Evolutionary conservation across 2,329 filamentous ascomycete genomes (phyloP), one percentile per base, ranked within the genome.

Genomic region (Hymenoscyphus infarciens): DNA sequence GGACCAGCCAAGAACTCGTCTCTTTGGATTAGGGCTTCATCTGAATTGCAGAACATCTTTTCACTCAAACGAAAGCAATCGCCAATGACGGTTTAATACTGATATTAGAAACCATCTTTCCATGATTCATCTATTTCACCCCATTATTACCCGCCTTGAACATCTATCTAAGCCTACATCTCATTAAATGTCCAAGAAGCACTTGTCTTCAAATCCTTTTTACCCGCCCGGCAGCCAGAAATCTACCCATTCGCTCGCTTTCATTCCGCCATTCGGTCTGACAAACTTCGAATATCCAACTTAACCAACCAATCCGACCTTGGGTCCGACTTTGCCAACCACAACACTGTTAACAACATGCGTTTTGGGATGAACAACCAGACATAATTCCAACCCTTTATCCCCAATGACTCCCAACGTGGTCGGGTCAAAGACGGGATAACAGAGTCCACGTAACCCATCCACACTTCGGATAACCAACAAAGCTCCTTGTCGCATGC

Each of bases 291-390:
- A 42, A 42, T n/a, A 16, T 7, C 39, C 31, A 55, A 27, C 25
- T 27, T 27, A 27, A 13, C 52, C 25, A 29, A 29, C 5, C 56
- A 49, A 8, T 16, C 25, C 31, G 3, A 16, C 56, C 22, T 22
- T 11, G 52, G 10, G 29, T 60, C 27, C 70, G 3, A 72, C 71
- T 19, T 63, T 65, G 10, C 68, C 75, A 31, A 82, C 72, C 56
- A 82, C 74, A 1, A 81, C 76, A 6, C 79, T 81, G 64, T 83
- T 83, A 3, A 83, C 79, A 2, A 83, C 77, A 56, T 78, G 72
- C 1, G 76, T 78, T 68, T 78, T 80, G 1, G 81, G 81, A 68
- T 82, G 80, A 42, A 82, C 74, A 6, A 78, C 77, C 0, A 77
- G 69, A 25, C 78, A 72, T 0, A 78, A 69, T 57, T 81, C 77